Evolutionary conservation across 2,329 filamentous ascomycete species (phyloP).

Genomic region (Xylariaceae sp.): DNA sequence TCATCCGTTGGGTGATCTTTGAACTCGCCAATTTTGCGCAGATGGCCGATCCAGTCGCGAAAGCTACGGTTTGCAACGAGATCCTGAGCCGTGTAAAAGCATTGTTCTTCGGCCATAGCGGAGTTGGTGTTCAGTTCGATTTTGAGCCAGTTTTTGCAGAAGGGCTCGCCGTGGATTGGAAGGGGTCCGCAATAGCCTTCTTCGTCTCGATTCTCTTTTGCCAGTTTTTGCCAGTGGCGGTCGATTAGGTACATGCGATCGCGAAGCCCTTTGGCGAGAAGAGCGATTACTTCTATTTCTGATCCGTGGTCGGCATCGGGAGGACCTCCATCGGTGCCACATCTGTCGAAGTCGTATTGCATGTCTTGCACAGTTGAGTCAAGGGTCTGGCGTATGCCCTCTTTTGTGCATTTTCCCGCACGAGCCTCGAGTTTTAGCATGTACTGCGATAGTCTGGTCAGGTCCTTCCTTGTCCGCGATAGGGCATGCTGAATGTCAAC

Average conservation of each 20-base stretch:
- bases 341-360: constrained; percentile 6
- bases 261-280: constrained; percentile 20
- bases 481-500: constrained; percentile 18
- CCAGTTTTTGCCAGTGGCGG: constrained; percentile 19
- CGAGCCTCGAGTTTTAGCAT: constrained; percentile 31
- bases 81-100: constrained; percentile 26
- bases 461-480: constrained; percentile 18
- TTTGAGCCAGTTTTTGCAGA: constrained; percentile 21
- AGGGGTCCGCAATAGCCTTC: constrained; percentile 13
- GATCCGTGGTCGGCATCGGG: constrained; percentile 5
- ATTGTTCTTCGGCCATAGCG: constrained; percentile 18
- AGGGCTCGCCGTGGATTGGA: constrained; percentile 19
- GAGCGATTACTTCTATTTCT: constrained; percentile 23
- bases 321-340: background rate
- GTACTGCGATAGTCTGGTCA: constrained; percentile 28
- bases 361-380: constrained; percentile 25
- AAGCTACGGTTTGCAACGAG: constrained; percentile 18
- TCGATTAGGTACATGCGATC: constrained; percentile 26
- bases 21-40: constrained; percentile 18
- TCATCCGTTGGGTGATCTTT: constrained; percentile 21
- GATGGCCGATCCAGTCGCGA: constrained; percentile 22
- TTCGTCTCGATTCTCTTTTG: constrained; percentile 11
- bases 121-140: constrained; percentile 18
- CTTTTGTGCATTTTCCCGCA: constrained; percentile 26
- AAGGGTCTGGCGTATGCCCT: constrained; percentile 28